Percentiles rank a stretch among this genome's conserved stretches.
phyloP scores from a whole-genome alignment of 352 stramenopile species.

The Phytophthora pini region DNA sequence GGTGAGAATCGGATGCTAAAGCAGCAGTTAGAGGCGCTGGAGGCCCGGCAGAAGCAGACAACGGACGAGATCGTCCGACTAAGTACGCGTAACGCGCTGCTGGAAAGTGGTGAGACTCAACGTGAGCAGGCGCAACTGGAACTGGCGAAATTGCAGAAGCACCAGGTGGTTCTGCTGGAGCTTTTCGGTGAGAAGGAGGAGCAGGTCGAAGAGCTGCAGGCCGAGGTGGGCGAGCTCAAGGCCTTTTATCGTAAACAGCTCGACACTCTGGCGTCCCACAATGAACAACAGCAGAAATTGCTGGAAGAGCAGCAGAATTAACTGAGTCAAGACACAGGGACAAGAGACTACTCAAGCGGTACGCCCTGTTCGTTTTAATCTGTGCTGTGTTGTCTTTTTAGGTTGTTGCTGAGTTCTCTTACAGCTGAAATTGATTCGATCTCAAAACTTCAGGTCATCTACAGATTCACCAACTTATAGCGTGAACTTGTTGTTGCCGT shows the following conservation, averaged over 20 bases:
- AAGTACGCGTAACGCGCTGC: constrained; percentile 73
- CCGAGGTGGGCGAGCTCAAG: constrained; percentile 80
- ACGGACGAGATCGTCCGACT: constrained; percentile 79
- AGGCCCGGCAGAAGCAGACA: constrained; percentile 72
- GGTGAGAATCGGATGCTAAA: constrained; percentile 80
- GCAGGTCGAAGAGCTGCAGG: constrained; percentile 83
- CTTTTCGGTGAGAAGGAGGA: constrained; percentile 89
- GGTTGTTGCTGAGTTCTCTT: not conserved
- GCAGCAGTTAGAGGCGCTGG: constrained; percentile 66
- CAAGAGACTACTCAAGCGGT: constrained; percentile 17
- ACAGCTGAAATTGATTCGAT: not conserved
- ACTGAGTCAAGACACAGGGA: not conserved
- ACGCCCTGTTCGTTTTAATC: constrained; percentile 8
- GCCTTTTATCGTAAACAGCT: constrained; percentile 82
- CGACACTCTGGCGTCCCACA: constrained; percentile 63
- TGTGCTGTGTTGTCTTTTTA: not conserved
- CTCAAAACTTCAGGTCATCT: not conserved
- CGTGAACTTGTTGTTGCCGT: constrained; percentile 49
- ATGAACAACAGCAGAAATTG: constrained; percentile 47
- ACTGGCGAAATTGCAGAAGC: constrained; percentile 66
- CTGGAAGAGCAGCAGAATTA: constrained; percentile 43
- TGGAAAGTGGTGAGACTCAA: constrained; percentile 66
- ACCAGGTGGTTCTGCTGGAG: constrained; percentile 84
- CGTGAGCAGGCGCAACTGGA: constrained; percentile 57
- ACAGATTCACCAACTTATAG: constrained; percentile 21